phyloP scores from a whole-genome alignment of 805 yeast species.

The Wickerhamiella lipophila region DNA sequence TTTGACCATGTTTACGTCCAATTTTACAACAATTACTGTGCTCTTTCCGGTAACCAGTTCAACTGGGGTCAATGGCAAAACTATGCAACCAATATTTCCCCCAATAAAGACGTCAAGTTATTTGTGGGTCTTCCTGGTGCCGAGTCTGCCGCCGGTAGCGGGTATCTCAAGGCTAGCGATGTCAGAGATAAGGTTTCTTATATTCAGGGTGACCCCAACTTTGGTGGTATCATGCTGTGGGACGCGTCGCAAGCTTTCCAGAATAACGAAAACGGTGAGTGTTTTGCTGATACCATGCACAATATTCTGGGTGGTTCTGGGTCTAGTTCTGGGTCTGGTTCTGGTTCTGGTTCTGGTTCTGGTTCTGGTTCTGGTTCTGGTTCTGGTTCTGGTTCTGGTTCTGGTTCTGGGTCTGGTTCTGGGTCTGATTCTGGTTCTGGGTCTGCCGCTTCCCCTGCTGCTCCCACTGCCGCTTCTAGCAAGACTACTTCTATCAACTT shows the following conservation, averaged over 20 bases:
- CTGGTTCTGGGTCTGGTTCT: background rate
- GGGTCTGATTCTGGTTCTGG: no score
- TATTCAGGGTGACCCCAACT: constrained; percentile 16
- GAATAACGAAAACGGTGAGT: constrained; percentile 35
- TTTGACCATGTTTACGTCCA: constrained; percentile 77
- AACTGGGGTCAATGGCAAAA: constrained; percentile 63
- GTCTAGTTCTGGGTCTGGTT: background rate
- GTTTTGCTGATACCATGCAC: constrained; percentile 37
- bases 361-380: constrained; percentile 8
- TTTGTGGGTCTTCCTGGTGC: constrained; percentile 67
- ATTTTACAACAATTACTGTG: constrained; percentile 78
- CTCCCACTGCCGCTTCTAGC: no score
- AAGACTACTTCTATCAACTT: background rate
- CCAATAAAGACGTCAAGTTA: constrained; percentile 56
- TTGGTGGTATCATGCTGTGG: constrained; percentile 78
- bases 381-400: background rate
- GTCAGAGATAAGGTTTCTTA: constrained; percentile 27
- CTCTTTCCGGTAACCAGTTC: constrained; percentile 33
- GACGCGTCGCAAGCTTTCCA: constrained; percentile 54
- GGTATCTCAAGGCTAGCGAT: constrained; percentile 32
- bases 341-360: constrained; percentile 1
- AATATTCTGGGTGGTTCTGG: constrained; percentile 26
- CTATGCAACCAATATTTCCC: constrained; percentile 45
- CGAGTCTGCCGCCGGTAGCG: constrained; percentile 40
- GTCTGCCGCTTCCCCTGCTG: no score